Base-by-base conservation (phyloP, 805 yeast species). In the Candida nitratophila region DNA sequence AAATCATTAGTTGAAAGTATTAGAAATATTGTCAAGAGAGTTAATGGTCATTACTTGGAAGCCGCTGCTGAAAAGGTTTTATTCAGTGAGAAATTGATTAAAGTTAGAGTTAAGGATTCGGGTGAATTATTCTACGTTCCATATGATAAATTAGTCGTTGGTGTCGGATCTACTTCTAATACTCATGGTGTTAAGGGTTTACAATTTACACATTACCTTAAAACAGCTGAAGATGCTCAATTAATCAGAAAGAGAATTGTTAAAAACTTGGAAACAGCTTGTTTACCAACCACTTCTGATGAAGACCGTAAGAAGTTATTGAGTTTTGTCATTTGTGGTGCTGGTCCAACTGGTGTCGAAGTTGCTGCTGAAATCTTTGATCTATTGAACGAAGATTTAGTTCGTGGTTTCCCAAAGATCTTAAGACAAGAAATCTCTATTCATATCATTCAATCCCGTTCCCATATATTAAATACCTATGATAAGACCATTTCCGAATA, bases 331-430 rank as follows among this genome's bases (percentile, higher is more conserved):
- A 74, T 81, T 30, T 80, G 86, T 59, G 87, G 87, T 48, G 87
- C 86, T 47, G 87, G 87, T 37, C 86, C 87, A 44, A 81, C 87
- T 1, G 87, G 87, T 52, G 84, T 79, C 31, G 87, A 81, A 57
- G 73, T 81, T 53, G 87, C 88, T 27, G 85, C 87, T 29, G 88
- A 81, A 60, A 74, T 81, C 26, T 79, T 68, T 51, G 88, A 81
- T 54, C 59, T 81, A 52, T 65, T 81, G 56, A 79, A 80, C 55
- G 86, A 81, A 59, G 87, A 81, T 56, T 61, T 81, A 52, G 68
- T 71, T 38, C 69, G 72, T 44, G 60, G 68, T 42, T 81, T 76
- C 61, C 87, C 87, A 44, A 70, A 71, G 52, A 68, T 81, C 40
- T 61, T 81, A 40, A 70, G 83, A 61, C 83, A 79, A 55, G 76